phyloP scores from a whole-genome alignment of 179 eudicot genomes.

The Silene noctiflora region DNA sequence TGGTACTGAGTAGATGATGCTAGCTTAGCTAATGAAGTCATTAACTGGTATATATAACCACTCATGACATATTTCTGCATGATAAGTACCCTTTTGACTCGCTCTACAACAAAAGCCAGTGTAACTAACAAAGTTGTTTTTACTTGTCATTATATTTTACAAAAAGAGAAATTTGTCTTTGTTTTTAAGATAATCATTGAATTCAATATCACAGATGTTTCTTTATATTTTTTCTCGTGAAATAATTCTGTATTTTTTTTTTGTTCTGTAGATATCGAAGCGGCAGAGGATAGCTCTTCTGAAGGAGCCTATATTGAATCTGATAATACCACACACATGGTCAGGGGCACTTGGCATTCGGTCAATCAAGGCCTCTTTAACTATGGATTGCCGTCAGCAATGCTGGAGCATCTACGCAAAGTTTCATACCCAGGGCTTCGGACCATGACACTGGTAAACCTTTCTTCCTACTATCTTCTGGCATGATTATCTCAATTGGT shows the following conservation, averaged over 20 bases:
- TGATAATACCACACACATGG: constrained; percentile 63
- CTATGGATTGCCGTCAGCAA: constrained; percentile 81
- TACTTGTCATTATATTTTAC: not conserved
- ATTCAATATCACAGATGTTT: not conserved
- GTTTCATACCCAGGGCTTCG: constrained; percentile 30
- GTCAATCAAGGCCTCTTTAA: constrained; percentile 52
- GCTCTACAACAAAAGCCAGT: too few species aligned
- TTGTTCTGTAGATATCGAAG: constrained; percentile 47
- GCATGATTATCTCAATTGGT: not conserved
- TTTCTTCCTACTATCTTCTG: constrained; percentile 1
- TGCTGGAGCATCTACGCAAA: constrained; percentile 59
- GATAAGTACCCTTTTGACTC: too few species aligned
- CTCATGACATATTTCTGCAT: too few species aligned
- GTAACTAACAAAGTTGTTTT: too few species aligned
- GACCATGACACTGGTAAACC: constrained; percentile 43
- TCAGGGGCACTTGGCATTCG: constrained; percentile 87
- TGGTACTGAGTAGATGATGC: not conserved
- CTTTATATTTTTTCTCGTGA: not conserved
- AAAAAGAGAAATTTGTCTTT: not conserved
- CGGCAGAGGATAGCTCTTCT: constrained; percentile 28
- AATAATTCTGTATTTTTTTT: not conserved
- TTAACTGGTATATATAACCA: too few species aligned
- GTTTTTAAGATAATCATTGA: too few species aligned
- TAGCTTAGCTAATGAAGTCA: too few species aligned
- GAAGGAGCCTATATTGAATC: constrained; percentile 29